A percentile compares a stretch with the other conserved stretches of the same genome.
phyloP scores from a whole-genome alignment of 2,329 filamentous ascomycete genomes.

The Triangularia verruculosa region DNA sequence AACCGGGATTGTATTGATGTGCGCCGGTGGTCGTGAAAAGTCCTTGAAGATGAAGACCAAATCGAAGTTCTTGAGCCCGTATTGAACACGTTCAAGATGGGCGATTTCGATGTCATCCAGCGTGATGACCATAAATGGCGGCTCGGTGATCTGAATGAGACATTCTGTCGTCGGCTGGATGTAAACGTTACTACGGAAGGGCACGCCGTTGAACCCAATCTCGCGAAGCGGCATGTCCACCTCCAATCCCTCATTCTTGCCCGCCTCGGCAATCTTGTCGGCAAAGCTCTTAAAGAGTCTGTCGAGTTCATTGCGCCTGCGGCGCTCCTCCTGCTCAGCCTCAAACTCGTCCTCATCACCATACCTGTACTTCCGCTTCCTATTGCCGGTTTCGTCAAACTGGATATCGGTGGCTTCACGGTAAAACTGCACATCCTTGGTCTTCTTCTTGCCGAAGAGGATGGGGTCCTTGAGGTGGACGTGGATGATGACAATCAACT shows the following conservation, averaged over 20 bases:
- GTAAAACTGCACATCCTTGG: constrained; percentile 97
- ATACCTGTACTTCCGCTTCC: constrained; percentile 95
- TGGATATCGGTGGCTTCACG: constrained; percentile 97
- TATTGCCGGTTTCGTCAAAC: constrained; percentile 97
- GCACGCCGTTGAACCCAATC: constrained; percentile 94
- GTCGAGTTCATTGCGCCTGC: constrained; percentile 86
- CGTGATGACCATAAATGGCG: constrained; percentile 93
- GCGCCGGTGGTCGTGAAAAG: constrained; percentile 82
- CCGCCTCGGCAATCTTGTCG: constrained; percentile 95
- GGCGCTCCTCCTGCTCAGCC: constrained; percentile 93
- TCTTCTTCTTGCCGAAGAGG: constrained; percentile 94
- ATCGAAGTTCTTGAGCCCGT: constrained; percentile 98
- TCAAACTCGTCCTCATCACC: constrained; percentile 99
- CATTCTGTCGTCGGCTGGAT: constrained; percentile 97
- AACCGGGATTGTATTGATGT: constrained; percentile 97
- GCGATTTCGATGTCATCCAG: constrained; percentile 95
- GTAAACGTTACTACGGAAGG: constrained; percentile 90
- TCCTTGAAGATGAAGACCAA: constrained; percentile 98
- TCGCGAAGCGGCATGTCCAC: constrained; percentile 97
- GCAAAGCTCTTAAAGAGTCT: constrained; percentile 94
- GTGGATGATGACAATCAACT: constrained; percentile 96
- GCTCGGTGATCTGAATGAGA: constrained; percentile 92
- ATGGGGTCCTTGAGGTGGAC: constrained; percentile 97
- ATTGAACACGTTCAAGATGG: constrained; percentile 92
- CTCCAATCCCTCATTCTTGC: constrained; percentile 83